These are phyloP conservation scores for Rhodotorula sp. DNA, from an alignment of 1,284 basidiomycete genomes.

Conservation along the genomic window DNA sequence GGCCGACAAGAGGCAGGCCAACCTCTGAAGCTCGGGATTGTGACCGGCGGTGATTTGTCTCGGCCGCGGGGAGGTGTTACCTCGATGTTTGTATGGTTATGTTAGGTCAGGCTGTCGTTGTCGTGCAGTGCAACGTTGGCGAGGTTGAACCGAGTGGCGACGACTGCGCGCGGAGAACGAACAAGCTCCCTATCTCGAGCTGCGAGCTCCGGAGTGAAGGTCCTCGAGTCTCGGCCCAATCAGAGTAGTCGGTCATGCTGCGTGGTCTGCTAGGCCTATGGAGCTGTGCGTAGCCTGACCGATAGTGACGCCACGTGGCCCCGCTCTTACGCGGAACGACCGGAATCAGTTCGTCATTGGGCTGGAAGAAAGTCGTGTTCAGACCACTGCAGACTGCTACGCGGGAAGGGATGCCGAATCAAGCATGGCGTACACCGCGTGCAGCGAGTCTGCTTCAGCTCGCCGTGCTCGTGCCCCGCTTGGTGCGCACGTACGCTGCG, in stretches of 20 bases:
- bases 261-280: too few relatives aligned
- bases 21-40: background rate
- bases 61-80: background rate
- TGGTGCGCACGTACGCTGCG: conserved; percentile 11
- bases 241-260: too few relatives aligned
- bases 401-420: background rate
- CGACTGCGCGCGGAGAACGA: too few relatives aligned
- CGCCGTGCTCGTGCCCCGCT: background rate
- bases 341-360: background rate
- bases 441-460: conserved; percentile 10
- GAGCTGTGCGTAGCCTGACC: too few relatives aligned
- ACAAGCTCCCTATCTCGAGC: too few relatives aligned
- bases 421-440: background rate
- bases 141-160: too few relatives aligned
- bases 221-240: too few relatives aligned
- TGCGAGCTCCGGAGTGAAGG: too few relatives aligned
- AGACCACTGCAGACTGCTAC: background rate
- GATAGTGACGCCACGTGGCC: too few relatives aligned
- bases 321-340: too few relatives aligned
- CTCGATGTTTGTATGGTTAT: background rate
- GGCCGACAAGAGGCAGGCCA: conserved; percentile 21
- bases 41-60: too few relatives aligned
- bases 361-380: background rate
- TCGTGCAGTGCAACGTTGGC: too few relatives aligned
- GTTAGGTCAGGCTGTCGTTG: background rate